Evolutionary conservation across 2,329 filamentous ascomycete species (phyloP).

Genomic region (Colletotrichum abscissum): DNA sequence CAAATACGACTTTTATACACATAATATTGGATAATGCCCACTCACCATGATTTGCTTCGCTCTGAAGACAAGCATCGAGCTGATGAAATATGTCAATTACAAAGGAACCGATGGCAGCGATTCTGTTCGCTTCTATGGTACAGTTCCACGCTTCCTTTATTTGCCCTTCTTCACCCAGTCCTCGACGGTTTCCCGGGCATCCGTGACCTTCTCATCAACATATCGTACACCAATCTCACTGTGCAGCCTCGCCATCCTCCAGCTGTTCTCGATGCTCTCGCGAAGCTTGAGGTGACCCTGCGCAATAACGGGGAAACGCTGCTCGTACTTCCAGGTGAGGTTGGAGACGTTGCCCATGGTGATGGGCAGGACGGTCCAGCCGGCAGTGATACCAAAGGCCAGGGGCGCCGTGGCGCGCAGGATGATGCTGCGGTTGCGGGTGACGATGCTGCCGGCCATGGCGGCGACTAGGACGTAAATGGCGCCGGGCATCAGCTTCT

Average conservation of each 20-base stretch:
- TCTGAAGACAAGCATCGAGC: not conserved
- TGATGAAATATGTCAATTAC: constrained; percentile 31
- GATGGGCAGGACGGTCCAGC: constrained; percentile 85
- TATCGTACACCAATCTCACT: constrained; percentile 75
- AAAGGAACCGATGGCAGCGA: constrained; percentile 35
- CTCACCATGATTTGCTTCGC: not conserved
- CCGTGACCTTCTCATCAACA: constrained; percentile 84
- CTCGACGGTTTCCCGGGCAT: constrained; percentile 82
- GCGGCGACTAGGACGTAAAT: constrained; percentile 94
- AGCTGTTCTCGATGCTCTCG: constrained; percentile 75
- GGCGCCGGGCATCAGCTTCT: constrained; percentile 88
- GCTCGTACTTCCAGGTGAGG: constrained; percentile 92
- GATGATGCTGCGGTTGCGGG: constrained; percentile 87
- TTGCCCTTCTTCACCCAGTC: constrained; percentile 92
- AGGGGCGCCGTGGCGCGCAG: constrained; percentile 82
- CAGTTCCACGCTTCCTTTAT: constrained; percentile 54
- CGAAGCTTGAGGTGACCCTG: constrained; percentile 82
- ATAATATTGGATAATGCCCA: not conserved
- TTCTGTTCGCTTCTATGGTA: constrained; percentile 37
- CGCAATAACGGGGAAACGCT: constrained; percentile 84
- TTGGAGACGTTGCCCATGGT: constrained; percentile 91
- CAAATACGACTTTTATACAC: not conserved
- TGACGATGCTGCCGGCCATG: constrained; percentile 94
- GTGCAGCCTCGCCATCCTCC: constrained; percentile 80
- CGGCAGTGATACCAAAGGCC: constrained; percentile 83